These are phyloP conservation scores for Diplocarpon rosae DNA, from an alignment of 2,329 filamentous ascomycete species.

Conservation along the genomic window DNA sequence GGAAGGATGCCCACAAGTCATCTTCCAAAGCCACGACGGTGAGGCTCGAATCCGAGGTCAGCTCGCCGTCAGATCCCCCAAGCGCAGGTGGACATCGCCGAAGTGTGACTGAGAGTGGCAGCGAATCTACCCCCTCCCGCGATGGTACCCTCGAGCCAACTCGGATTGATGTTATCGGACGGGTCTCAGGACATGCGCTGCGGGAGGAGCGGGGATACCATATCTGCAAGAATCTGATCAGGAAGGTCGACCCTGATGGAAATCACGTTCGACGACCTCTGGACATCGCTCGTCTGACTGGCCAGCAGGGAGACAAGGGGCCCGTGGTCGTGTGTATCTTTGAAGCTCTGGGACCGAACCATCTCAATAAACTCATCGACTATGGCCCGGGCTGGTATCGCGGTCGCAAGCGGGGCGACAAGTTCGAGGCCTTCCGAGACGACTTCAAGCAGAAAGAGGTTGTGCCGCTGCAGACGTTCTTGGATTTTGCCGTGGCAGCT, in stretches of 20 bases:
- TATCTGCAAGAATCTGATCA: slow-evolving; percentile 61
- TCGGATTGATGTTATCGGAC: slow-evolving; percentile 54
- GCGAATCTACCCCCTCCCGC: slow-evolving; percentile 15
- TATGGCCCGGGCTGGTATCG: slow-evolving; percentile 67
- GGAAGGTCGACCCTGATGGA: slow-evolving; percentile 59
- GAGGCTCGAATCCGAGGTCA: slow-evolving; percentile 28
- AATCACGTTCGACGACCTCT: slow-evolving; percentile 72
- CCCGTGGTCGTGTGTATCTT: slow-evolving; percentile 73
- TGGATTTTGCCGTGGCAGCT: slow-evolving; percentile 86
- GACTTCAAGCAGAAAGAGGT: slow-evolving; percentile 40
- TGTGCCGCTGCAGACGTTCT: slow-evolving; percentile 63
- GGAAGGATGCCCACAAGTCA: slow-evolving; percentile 28
- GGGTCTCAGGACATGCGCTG: slow-evolving; percentile 70
- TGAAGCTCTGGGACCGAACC: slow-evolving; percentile 65
- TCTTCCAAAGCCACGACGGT: slow-evolving; percentile 24
- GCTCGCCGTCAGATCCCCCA: slow-evolving; percentile 5
- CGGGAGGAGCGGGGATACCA: slow-evolving; percentile 83
- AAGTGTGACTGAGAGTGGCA: slow-evolving; percentile 17
- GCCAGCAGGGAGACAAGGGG: slow-evolving; percentile 56
- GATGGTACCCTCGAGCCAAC: slow-evolving; percentile 10
- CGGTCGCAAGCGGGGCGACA: slow-evolving; percentile 41
- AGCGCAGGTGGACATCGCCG: slow-evolving; percentile 4
- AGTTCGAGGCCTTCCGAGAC: slow-evolving; percentile 24
- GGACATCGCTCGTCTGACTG: slow-evolving; percentile 63
- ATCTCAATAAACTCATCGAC: slow-evolving; percentile 58